Conservation (phyloP, 345 rosid species). For the Theobroma cacao region DNA sequence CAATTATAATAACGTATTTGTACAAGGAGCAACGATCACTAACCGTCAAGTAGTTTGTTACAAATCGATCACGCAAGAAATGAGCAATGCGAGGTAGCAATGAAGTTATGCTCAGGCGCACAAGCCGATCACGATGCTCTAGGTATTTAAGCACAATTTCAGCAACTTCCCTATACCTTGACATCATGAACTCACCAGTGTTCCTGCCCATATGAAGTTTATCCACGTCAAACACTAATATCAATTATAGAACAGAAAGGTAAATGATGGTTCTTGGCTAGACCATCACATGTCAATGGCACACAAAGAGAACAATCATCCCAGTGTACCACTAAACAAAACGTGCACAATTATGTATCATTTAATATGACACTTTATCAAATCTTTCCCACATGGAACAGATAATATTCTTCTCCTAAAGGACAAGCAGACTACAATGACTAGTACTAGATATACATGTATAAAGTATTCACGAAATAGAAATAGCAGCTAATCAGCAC, state of each 20-base stretch:
- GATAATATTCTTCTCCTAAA: background rate
- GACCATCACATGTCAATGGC: background rate
- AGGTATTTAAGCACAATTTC: conserved; percentile 94
- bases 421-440: background rate
- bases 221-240: conserved; percentile 7
- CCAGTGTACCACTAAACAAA: background rate
- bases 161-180: conserved; percentile 98
- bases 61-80: conserved; percentile 96
- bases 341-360: background rate
- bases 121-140: conserved; percentile 92
- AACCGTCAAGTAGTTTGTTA: conserved; percentile 87
- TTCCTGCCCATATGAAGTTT: conserved; percentile 56
- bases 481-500: background rate
- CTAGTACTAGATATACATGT: background rate
- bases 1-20: conserved; percentile 1
- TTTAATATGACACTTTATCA: background rate
- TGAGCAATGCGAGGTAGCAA: conserved; percentile 98
- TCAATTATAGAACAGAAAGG: background rate
- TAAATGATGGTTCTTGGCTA: background rate
- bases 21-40: conserved; percentile 23
- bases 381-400: background rate
- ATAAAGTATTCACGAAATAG: background rate
- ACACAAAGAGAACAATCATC: background rate
- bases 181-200: conserved; percentile 99
- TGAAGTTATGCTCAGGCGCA: conserved; percentile 98